Evolutionary conservation across 2,329 filamentous ascomycete genomes (phyloP), one percentile per base, ranked within the genome.

Genomic region (Fusarium sp.): DNA sequence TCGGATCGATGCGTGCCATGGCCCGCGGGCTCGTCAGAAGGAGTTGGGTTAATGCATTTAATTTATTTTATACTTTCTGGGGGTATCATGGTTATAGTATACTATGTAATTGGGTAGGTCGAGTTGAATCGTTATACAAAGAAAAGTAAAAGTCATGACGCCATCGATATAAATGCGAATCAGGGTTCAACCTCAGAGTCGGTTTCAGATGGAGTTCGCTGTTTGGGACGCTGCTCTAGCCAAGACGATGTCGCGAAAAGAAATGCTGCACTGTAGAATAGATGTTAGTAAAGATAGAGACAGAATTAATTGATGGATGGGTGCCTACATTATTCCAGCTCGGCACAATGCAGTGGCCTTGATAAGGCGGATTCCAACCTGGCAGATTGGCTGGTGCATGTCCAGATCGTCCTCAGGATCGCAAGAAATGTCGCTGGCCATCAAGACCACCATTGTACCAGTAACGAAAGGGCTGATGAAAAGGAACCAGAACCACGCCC

Each of bases 361-460:
- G 13, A 69, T 70, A 6, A 69, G 49, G 4, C 66, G 62, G 3
- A 69, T 52, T 16, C 67, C 67, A 9, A 70, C 52, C 16, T 63
- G 63, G 50, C 67, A 69, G 16, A 69, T 64, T 12, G 67, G 67
- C 11, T 67, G 62, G 20, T 60, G 20, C 62, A 67, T 58, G n/a
- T 52, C 57, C 41, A 69, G 13, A 16, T 63, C 50, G 34, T 57
- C 65, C 4, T 68, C 57, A 1, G 67, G 62, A n/a, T 67, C 66
- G 42, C 67, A 69, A 0, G 62, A 58, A 45, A 70, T 69, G 26
- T 69, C 66, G 45, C 67, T 70, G 3, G 67, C 67, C 62, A 69
- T 55, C 18, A 69, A 9, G 18, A 69, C 53, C 2, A 70, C 62
- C 26, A 69, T 18, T 8, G 51, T 67, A 9, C 53, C 55, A 1